Percentiles rank a stretch among this genome's conserved stretches.
These are phyloP conservation scores for Emergomyces africanus DNA, from an alignment of 2,329 filamentous ascomycete species.

Conservation along the genomic window DNA sequence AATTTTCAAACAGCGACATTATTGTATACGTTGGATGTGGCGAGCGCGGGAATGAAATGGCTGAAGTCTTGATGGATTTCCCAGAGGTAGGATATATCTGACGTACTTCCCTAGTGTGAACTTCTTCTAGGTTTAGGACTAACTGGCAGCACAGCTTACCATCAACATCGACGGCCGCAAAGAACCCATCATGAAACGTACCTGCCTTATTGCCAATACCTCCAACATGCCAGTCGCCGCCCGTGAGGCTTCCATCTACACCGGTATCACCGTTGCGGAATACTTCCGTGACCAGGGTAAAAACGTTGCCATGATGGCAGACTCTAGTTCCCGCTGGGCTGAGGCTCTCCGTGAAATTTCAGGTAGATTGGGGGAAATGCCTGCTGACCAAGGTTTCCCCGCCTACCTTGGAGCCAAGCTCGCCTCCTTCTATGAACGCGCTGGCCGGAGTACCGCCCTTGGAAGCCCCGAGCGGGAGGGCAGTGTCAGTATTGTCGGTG, in stretches of 20 bases:
- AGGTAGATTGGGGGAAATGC: conserved; percentile 98
- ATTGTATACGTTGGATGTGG: conserved; percentile 94
- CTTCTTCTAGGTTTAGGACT: not conserved
- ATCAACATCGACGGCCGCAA: conserved; percentile 90
- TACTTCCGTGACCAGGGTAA: conserved; percentile 98
- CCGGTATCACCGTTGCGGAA: conserved; percentile 84
- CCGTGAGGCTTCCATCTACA: conserved; percentile 97
- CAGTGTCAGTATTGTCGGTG: conserved; percentile 94
- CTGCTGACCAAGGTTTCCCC: conserved; percentile 98
- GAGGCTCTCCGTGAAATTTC: conserved; percentile 98
- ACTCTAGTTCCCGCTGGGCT: conserved; percentile 95
- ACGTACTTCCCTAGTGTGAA: not conserved
- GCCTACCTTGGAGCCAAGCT: conserved; percentile 94
- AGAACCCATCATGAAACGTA: conserved; percentile 99
- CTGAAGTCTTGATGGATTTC: conserved; percentile 99
- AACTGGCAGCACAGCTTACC: conserved; percentile 45
- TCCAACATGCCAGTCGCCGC: conserved; percentile 99
- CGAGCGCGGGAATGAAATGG: conserved; percentile 98
- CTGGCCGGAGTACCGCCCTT: conserved; percentile 71
- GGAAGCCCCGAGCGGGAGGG: conserved; percentile 81
- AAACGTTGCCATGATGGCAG: conserved; percentile 98
- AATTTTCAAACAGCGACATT: conserved; percentile 99
- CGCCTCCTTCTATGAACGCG: conserved; percentile 98
- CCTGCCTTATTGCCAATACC: conserved; percentile 94
- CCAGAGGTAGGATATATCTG: conserved; percentile 48